Evolutionary conservation across 345 rosid species (phyloP), one percentile per base, ranked within the genome.

Genomic region (Kernera saxatilis): DNA sequence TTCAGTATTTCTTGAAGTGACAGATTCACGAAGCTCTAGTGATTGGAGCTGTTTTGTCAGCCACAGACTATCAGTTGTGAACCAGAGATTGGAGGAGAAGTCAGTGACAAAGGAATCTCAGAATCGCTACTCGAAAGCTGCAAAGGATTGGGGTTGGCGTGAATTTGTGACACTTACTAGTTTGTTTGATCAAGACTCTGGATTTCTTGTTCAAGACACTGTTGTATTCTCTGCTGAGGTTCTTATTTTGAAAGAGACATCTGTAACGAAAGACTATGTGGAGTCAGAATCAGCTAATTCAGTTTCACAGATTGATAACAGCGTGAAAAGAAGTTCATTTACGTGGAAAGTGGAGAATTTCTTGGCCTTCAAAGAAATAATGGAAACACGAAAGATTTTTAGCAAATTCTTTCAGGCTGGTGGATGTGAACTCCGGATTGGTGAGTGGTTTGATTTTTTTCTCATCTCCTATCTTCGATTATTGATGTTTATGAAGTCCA

Each of bases 111-210:
- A 95, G 79, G 98, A 92, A 81, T 95, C 99, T 82, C 98, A 95
- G 77, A 92, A 95, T 77, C 98, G 98, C 57, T 88, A 92, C 81
- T 95, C 98, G 63, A 95, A 95, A 85, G 96, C 98, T 73, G 99
- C 99, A 70, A 95, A 95, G 77, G 99, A 95, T 75, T 95, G 99
- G 99, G 99, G 99, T 55, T 95, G 99, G 99, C 98, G 99, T 74
- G 99, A 95, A 73, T 95, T 95, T 82, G 97, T 95, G 79, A 92
- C 99, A 1, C 98, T 92, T 43, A 92, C 99, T 5, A 91, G 93
- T 72, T 85, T 95, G 67, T 95, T 95, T 81, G 99, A 95, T 79
- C 99, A 95, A 79, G 99, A 95, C 84, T 90, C 94, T 56, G 99
- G 99, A 40, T 95, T 92, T 82, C 97, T 95, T 76, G 86, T 88